Conservation (phyloP, 2,329 filamentous ascomycete genomes). For the Cladophialophora chaetospira region DNA sequence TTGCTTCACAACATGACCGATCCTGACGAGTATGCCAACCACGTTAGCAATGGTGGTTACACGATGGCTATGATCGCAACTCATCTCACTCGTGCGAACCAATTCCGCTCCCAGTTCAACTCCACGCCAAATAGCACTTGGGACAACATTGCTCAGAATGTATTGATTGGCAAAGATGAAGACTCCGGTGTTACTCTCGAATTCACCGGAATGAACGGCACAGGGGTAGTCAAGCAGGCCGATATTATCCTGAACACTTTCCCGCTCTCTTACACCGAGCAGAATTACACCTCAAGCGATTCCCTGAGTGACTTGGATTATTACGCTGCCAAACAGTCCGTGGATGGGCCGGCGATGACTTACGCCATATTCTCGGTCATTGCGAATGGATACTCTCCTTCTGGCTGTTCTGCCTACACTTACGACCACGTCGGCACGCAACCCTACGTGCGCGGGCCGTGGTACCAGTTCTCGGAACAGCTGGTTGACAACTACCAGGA, state of each 20-base stretch:
- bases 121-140: conserved; percentile 59
- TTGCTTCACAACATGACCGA: conserved; percentile 68
- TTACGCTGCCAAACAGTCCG: conserved; percentile 68
- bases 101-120: conserved; percentile 59
- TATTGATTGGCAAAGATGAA: conserved; percentile 57
- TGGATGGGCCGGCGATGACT: conserved; percentile 71
- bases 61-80: conserved; percentile 65
- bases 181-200: conserved; percentile 64
- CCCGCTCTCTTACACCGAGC: conserved; percentile 59
- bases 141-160: conserved; percentile 57
- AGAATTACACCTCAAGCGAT: conserved; percentile 53
- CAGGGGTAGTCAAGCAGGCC: conserved; percentile 68
- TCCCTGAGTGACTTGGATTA: conserved; percentile 65
- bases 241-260: conserved; percentile 69
- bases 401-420: conserved; percentile 68
- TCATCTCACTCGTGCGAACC: conserved; percentile 59
- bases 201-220: conserved; percentile 67
- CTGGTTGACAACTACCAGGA: conserved; percentile 59
- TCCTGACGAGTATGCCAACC: conserved; percentile 71
- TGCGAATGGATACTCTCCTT: conserved; percentile 65
- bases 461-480: conserved; percentile 72
- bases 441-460: conserved; percentile 67
- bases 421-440: conserved; percentile 65
- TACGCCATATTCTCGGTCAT: conserved; percentile 70
- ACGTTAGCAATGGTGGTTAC: conserved; percentile 67